These are phyloP conservation scores for Scenedesmus sp. DNA, from an alignment of 163 green algal species.

Conservation along the genomic window DNA sequence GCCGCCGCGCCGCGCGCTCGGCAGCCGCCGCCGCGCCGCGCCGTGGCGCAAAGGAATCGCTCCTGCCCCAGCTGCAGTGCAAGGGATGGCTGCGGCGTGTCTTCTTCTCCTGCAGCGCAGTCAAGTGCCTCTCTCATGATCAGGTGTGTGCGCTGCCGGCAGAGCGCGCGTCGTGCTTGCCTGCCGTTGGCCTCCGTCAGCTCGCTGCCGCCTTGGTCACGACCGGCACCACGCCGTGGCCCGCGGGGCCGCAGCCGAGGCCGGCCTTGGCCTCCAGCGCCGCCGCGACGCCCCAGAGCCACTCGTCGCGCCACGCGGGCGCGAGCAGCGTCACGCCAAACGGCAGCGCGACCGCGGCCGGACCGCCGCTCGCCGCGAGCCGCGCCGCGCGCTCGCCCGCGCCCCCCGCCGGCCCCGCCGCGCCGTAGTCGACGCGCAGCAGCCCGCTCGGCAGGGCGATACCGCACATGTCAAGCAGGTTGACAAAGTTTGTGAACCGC, in stretches of 20 bases:
- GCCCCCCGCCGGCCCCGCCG: background rate
- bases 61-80: too few relatives aligned
- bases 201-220: too few relatives aligned
- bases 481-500: slow-evolving; percentile 91
- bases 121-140: too few relatives aligned
- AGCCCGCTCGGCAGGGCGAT: slow-evolving; percentile 72
- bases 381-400: background rate
- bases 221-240: slow-evolving; percentile 60
- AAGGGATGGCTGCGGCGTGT: too few relatives aligned
- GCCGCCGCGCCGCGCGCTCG: too few relatives aligned
- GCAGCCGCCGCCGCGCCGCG: too few relatives aligned
- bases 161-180: too few relatives aligned
- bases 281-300: slow-evolving; percentile 67
- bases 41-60: too few relatives aligned
- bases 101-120: too few relatives aligned
- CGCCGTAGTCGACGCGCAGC: slow-evolving; percentile 48
- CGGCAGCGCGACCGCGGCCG: slow-evolving; percentile 56
- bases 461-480: slow-evolving; percentile 83
- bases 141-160: too few relatives aligned
- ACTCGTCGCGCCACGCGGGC: slow-evolving; percentile 74
- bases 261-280: slow-evolving; percentile 53
- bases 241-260: slow-evolving; percentile 68
- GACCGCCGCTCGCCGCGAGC: slow-evolving; percentile 33
- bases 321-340: slow-evolving; percentile 85
- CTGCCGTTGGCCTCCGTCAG: too few relatives aligned